These are phyloP conservation scores for Penicillium malachiteum DNA, from an alignment of 495 filamentous ascomycete species.

Conservation along the genomic window DNA sequence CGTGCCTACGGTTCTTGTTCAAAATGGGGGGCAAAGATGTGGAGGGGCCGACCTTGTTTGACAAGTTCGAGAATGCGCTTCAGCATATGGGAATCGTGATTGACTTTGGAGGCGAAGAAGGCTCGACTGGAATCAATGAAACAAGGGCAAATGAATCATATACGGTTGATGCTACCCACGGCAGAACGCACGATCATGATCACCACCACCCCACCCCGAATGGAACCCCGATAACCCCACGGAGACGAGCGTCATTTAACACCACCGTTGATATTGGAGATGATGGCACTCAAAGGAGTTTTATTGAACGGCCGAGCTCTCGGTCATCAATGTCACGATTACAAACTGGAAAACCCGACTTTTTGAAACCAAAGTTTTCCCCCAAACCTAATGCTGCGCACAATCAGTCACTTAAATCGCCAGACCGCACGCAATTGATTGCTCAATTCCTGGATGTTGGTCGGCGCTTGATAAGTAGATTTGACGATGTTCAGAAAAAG, in stretches of 20 bases:
- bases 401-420: conserved; percentile 19
- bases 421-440: conserved; percentile 46
- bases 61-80: conserved; percentile 66
- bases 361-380: conserved; percentile 29
- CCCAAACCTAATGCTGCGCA: conserved; percentile 20
- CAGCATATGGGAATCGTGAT: conserved; percentile 66
- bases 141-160: conserved; percentile 24
- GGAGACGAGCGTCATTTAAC: conserved; percentile 56
- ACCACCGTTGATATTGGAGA: conserved; percentile 56
- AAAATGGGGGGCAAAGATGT: conserved; percentile 66
- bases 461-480: conserved; percentile 38
- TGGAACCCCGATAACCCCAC: conserved; percentile 31
- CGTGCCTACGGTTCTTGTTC: conserved; percentile 75
- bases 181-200: conserved; percentile 18
- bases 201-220: conserved; percentile 16
- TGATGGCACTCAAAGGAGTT: conserved; percentile 42
- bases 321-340: conserved; percentile 50
- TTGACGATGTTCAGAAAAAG: conserved; percentile 31
- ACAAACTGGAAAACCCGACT: conserved; percentile 39
- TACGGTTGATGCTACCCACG: conserved; percentile 22
- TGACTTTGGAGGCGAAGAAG: conserved; percentile 47
- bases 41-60: conserved; percentile 52
- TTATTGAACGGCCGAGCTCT: conserved; percentile 41
- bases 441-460: conserved; percentile 47
- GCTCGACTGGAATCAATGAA: conserved; percentile 26